A percentile compares a stretch with the other conserved stretches of the same genome.
Conservation (phyloP, 2,329 filamentous ascomycete genomes). For the Onygenales sp. region DNA sequence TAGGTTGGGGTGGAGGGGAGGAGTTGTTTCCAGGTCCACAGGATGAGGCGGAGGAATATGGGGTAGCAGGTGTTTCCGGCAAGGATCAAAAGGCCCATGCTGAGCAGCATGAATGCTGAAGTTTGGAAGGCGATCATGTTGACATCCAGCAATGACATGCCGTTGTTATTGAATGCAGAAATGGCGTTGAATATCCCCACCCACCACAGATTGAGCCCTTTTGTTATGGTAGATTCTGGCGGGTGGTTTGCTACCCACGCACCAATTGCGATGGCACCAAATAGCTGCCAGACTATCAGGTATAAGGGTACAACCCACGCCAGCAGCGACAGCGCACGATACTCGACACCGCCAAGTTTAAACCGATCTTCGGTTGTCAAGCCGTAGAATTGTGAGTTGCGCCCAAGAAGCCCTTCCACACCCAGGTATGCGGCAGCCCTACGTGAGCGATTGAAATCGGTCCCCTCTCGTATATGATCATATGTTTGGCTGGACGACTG, state of each 20-base stretch:
- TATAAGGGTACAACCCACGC: slow-evolving; percentile 35
- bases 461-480: not conserved
- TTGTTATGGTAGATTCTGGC: slow-evolving; percentile 29
- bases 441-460: not conserved
- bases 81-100: slow-evolving; percentile 49
- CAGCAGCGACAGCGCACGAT: slow-evolving; percentile 29
- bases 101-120: slow-evolving; percentile 32
- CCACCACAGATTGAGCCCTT: slow-evolving; percentile 43
- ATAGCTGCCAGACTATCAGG: slow-evolving; percentile 36
- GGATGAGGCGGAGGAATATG: slow-evolving; percentile 50
- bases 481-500: not conserved
- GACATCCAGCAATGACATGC: slow-evolving; percentile 44
- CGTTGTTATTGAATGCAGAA: slow-evolving; percentile 46
- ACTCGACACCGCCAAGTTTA: slow-evolving; percentile 34
- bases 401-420: slow-evolving; percentile 26
- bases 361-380: slow-evolving; percentile 35
- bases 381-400: slow-evolving; percentile 43
- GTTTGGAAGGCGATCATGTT: slow-evolving; percentile 42
- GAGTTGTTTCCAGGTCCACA: slow-evolving; percentile 41
- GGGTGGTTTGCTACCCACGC: slow-evolving; percentile 37
- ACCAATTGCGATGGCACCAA: slow-evolving; percentile 39
- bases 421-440: slow-evolving; percentile 1
- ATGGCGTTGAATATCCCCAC: slow-evolving; percentile 42
- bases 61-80: slow-evolving; percentile 60
- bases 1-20: slow-evolving; percentile 19